These are phyloP conservation scores for Hevea brasiliensis DNA, from an alignment of 345 rosid genomes.

Conservation along the genomic window DNA sequence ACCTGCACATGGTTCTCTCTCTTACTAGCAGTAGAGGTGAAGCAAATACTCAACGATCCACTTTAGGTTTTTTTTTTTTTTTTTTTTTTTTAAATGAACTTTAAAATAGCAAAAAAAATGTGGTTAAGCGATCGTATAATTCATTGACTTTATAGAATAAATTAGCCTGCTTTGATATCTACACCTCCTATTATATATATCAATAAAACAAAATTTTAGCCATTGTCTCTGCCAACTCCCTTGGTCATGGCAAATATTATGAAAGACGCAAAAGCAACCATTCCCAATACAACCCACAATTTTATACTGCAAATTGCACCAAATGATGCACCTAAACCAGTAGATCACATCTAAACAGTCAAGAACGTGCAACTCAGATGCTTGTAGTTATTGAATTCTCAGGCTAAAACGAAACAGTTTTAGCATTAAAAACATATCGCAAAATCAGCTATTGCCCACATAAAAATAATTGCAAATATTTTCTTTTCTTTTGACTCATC, in stretches of 20 bases:
- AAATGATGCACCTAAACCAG: conserved; percentile 15
- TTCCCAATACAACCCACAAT: conserved; percentile 12
- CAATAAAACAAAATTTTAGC: conserved; percentile 7
- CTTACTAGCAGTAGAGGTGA: not conserved
- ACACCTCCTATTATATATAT: conserved; percentile 2
- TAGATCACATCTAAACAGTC: conserved; percentile 9
- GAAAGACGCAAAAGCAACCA: conserved; percentile 14
- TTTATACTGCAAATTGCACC: conserved; percentile 13
- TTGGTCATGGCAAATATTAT: conserved; percentile 3
- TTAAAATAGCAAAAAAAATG: not conserved
- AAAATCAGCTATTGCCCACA: not conserved
- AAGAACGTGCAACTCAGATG: not conserved
- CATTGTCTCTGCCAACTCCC: conserved; percentile 13
- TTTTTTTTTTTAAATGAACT: not conserved
- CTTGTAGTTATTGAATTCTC: not conserved
- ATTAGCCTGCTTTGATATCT: conserved; percentile 9
- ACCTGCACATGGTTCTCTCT: conserved; percentile 34
- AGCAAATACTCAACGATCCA: conserved; percentile 10
- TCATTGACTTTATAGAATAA: conserved; percentile 28
- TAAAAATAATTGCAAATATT: too few species aligned
- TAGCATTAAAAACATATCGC: not conserved
- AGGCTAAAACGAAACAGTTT: not conserved
- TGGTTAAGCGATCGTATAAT: conserved; percentile 13
- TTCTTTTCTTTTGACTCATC: too few species aligned
- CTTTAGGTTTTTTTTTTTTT: not conserved